Percentiles rank a stretch among this genome's conserved stretches.
Conservation (phyloP, 2,329 filamentous ascomycete genomes). For the Ceratocystis diversiconidia region DNA sequence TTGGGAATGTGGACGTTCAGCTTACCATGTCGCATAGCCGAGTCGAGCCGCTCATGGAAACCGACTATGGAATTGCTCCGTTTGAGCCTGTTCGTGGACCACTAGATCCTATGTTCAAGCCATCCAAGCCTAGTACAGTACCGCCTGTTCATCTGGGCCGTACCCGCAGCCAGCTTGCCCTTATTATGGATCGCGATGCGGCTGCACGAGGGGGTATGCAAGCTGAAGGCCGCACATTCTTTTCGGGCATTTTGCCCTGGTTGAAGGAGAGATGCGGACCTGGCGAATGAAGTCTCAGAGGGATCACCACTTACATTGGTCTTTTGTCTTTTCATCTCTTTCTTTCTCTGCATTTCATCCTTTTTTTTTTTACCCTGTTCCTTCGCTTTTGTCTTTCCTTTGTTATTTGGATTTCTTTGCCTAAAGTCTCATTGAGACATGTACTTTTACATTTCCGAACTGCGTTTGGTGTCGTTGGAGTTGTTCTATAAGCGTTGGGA, state of each 20-base stretch:
- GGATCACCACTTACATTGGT: not conserved
- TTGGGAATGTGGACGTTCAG: constrained; percentile 23
- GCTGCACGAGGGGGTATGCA: constrained; percentile 14
- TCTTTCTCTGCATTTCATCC: not conserved
- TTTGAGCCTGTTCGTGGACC: constrained; percentile 22
- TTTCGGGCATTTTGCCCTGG: constrained; percentile 12
- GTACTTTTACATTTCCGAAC: constrained; percentile 8
- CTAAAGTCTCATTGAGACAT: constrained; percentile 10
- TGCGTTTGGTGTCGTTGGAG: not conserved
- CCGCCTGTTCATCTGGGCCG: constrained; percentile 37
- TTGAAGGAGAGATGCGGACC: not conserved
- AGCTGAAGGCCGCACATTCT: constrained; percentile 3
- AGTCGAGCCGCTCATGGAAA: constrained; percentile 16
- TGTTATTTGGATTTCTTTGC: not conserved
- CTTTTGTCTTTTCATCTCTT: not conserved
- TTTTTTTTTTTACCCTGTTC: not conserved
- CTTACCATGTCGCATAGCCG: constrained; percentile 13
- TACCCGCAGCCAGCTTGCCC: constrained; percentile 45
- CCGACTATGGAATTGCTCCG: constrained; percentile 22
- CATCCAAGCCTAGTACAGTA: constrained; percentile 35
- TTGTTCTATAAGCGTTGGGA: not conserved
- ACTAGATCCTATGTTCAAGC: constrained; percentile 31
- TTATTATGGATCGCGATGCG: constrained; percentile 42
- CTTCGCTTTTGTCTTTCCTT: not conserved
- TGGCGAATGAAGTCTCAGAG: not conserved